Evolutionary conservation across 805 yeast species (phyloP).

Genomic region (Metschnikowia amazonensis): DNA sequence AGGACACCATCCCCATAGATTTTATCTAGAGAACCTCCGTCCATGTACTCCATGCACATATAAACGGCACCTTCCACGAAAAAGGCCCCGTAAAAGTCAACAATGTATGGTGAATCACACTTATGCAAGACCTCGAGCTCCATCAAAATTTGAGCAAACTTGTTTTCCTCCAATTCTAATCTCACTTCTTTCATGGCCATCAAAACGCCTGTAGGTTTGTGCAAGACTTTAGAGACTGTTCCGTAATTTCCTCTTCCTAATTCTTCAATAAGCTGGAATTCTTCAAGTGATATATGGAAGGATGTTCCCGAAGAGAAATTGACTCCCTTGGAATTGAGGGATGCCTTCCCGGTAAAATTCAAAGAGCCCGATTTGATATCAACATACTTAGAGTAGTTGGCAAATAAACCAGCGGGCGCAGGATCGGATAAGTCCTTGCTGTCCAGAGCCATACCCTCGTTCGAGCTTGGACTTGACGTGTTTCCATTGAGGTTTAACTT

Average conservation of each 20-base stretch:
- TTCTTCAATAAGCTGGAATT: slow-evolving; percentile 77
- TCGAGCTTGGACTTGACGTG: slow-evolving; percentile 16
- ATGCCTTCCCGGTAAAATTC: slow-evolving; percentile 90
- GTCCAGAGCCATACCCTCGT: slow-evolving; percentile 20
- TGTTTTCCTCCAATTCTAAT: slow-evolving; percentile 88
- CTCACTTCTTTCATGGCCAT: slow-evolving; percentile 99
- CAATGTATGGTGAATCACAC: slow-evolving; percentile 86
- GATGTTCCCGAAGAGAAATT: slow-evolving; percentile 86
- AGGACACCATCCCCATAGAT: slow-evolving; percentile 60
- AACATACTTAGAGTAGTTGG: slow-evolving; percentile 79
- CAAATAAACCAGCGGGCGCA: slow-evolving; percentile 54
- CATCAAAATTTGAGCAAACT: slow-evolving; percentile 91
- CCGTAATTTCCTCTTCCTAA: slow-evolving; percentile 97
- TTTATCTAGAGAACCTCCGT: slow-evolving; percentile 90
- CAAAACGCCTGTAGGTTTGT: slow-evolving; percentile 83
- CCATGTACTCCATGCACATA: slow-evolving; percentile 98
- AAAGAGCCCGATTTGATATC: slow-evolving; percentile 90
- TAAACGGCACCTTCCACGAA: slow-evolving; percentile 97
- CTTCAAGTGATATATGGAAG: slow-evolving; percentile 81
- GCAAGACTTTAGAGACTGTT: slow-evolving; percentile 87
- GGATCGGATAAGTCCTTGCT: slow-evolving; percentile 12
- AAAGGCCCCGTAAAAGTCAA: slow-evolving; percentile 96
- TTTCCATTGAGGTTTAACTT: slow-evolving; percentile 29
- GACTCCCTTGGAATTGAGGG: slow-evolving; percentile 86
- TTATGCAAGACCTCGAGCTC: slow-evolving; percentile 91